Base-by-base conservation (phyloP, 2,329 filamentous ascomycete species). In the Sclerotinia sclerotiorum region DNA sequence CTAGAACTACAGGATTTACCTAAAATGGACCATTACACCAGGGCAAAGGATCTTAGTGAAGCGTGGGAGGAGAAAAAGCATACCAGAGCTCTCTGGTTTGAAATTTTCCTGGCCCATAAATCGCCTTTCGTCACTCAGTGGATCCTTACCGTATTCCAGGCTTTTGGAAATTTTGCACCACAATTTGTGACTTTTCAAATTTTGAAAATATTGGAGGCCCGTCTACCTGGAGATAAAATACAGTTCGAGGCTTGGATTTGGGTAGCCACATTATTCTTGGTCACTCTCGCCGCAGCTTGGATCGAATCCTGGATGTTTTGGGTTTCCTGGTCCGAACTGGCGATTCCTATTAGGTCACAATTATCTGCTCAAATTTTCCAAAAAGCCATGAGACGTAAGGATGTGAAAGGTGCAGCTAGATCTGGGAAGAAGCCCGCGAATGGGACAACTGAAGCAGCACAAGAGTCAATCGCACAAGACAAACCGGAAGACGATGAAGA, bases 361-460 rank as follows among this genome's bases (percentile, higher is more conserved):
- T 80, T 95, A 2, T 87, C 89, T 1, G 85, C 90, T 0, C 82
- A 93, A 10, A 85, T 94, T 21, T 94, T 94, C 73, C 85, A 89
- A 69, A 95, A 95, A 77, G 86, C 90, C 0, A 87, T 93, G 82
- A 84, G 89, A 55, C 85, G 89, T 61, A 94, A 94, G 76, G 91
- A 94, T 77, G 86, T 91, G 52, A 92, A 93, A 76, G 84, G 86
- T 15, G 82, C 76, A 8, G 74, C 81, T 48, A 87, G 85, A 74
- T 82, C 77, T 56, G 81, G 81, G 61, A 79, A 80, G 46, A 75
- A 76, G n/a, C 74, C 73, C 11, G 68, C 69, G 21, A 67, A 77
- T 77, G 58, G 69, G 35, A 55, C 69, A n/a, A 52, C 69, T 10
- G 51, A 56, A 32, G 32, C 39, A 2, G 74, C 78, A 13, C 55